Conservation (phyloP, 768 basidiomycete species). For the Mycena maculata region DNA sequence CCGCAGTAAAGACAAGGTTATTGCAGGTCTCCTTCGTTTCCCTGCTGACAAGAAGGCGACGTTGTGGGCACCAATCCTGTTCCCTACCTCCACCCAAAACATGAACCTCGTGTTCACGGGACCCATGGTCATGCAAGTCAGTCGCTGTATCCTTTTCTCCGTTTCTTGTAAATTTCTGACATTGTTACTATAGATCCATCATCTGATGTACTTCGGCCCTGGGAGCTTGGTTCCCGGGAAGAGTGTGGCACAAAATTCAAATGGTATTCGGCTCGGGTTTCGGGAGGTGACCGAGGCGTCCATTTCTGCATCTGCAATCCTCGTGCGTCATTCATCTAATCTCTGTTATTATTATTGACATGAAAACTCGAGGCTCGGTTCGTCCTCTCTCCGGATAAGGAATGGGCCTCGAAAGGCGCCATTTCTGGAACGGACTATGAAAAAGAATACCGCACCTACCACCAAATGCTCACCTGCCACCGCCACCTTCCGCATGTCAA, state of each 20-base stretch:
- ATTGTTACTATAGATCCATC: background rate
- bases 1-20: background rate
- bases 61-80: background rate
- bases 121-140: background rate
- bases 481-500: background rate
- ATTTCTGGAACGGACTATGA: background rate
- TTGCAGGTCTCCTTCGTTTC: background rate
- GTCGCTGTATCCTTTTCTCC: too few relatives aligned
- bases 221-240: background rate
- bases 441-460: background rate
- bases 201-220: constrained; percentile 1
- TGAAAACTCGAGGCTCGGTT: background rate
- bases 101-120: background rate
- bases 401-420: constrained; percentile 1
- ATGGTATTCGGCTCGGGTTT: background rate
- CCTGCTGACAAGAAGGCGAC: background rate
- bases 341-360: too few relatives aligned
- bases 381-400: background rate
- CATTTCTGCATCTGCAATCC: background rate
- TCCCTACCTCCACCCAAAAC: background rate
- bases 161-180: background rate
- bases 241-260: background rate
- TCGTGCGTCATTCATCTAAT: background rate
- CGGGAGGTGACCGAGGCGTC: background rate
- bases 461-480: background rate